phyloP scores from a whole-genome alignment of 2,329 filamentous ascomycete species.

The Aspergillus carbonarius region DNA sequence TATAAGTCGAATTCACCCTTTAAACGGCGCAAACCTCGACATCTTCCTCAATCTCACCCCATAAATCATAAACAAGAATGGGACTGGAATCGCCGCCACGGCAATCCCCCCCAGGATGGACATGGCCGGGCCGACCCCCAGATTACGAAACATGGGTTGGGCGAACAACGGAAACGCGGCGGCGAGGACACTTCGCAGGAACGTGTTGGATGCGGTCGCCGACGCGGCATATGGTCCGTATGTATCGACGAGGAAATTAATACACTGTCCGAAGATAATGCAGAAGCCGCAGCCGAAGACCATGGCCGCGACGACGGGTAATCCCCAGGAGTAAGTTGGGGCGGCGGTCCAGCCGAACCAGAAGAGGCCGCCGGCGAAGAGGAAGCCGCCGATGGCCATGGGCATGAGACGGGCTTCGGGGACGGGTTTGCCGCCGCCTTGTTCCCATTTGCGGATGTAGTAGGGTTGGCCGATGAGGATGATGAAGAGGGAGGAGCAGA shows the following conservation, averaged over 20 bases:
- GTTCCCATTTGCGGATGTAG: constrained; percentile 22
- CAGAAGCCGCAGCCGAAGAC: constrained; percentile 70
- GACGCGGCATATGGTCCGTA: constrained; percentile 40
- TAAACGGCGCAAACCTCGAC: constrained; percentile 1
- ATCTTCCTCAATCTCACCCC: background rate
- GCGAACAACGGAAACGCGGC: constrained; percentile 48
- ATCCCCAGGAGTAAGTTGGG: constrained; percentile 58
- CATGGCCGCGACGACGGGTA: constrained; percentile 55
- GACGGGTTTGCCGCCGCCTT: constrained; percentile 13
- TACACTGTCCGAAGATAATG: constrained; percentile 71
- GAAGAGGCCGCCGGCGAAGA: constrained; percentile 47
- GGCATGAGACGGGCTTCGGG: constrained; percentile 40
- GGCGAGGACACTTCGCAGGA: constrained; percentile 44
- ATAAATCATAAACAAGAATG: constrained; percentile 41
- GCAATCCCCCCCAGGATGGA: constrained; percentile 58
- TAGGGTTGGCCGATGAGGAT: constrained; percentile 49
- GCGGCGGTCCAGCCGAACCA: constrained; percentile 51
- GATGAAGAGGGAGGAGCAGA: constrained; percentile 54
- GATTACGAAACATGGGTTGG: constrained; percentile 55
- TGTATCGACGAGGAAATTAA: constrained; percentile 75
- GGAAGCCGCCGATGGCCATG: constrained; percentile 46
- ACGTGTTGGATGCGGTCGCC: constrained; percentile 46
- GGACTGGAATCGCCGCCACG: constrained; percentile 42
- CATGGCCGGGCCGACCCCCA: constrained; percentile 63
- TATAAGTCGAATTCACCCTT: background rate